Percentiles rank a stretch among this genome's conserved stretches.
Evolutionary conservation across 2,329 filamentous ascomycete species (phyloP).

Genomic region (Coniochaeta prunicola): DNA sequence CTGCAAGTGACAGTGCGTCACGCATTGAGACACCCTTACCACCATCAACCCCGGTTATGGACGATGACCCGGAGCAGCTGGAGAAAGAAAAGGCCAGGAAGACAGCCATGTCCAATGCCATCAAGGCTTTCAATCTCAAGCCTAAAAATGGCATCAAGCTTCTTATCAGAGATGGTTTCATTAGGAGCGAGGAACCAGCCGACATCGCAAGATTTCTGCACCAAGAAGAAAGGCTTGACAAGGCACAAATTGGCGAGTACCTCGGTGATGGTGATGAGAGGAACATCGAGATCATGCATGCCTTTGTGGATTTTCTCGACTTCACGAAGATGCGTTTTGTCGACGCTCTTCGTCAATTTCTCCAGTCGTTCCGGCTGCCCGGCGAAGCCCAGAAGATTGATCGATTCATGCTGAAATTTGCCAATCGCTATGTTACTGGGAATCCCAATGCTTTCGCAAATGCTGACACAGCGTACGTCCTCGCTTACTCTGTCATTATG

Average conservation of each 20-base stretch:
- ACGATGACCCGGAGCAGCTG: conserved; percentile 90
- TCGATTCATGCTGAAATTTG: conserved; percentile 98
- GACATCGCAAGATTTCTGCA: conserved; percentile 83
- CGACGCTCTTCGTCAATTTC: conserved; percentile 80
- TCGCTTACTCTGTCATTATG: conserved; percentile 94
- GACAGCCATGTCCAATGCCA: conserved; percentile 81
- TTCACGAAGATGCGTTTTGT: conserved; percentile 89
- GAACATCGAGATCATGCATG: conserved; percentile 97
- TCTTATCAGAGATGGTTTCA: conserved; percentile 79
- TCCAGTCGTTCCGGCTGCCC: conserved; percentile 90
- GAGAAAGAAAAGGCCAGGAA: conserved; percentile 93
- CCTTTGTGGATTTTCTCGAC: conserved; percentile 93
- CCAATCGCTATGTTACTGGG: conserved; percentile 86
- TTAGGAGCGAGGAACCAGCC: conserved; percentile 66
- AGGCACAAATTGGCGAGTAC: conserved; percentile 87
- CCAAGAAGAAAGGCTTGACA: conserved; percentile 77
- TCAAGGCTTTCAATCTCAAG: conserved; percentile 95
- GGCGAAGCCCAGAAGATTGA: conserved; percentile 99
- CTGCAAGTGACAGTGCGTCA: conserved; percentile 51
- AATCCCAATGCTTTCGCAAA: conserved; percentile 98
- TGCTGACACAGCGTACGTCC: conserved; percentile 92
- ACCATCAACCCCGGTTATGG: conserved; percentile 61
- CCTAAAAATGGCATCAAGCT: conserved; percentile 88
- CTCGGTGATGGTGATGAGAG: conserved; percentile 88
- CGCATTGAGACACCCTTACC: conserved; percentile 51